phyloP scores from a whole-genome alignment of 2,329 filamentous ascomycete species.

The Alternaria dauci region DNA sequence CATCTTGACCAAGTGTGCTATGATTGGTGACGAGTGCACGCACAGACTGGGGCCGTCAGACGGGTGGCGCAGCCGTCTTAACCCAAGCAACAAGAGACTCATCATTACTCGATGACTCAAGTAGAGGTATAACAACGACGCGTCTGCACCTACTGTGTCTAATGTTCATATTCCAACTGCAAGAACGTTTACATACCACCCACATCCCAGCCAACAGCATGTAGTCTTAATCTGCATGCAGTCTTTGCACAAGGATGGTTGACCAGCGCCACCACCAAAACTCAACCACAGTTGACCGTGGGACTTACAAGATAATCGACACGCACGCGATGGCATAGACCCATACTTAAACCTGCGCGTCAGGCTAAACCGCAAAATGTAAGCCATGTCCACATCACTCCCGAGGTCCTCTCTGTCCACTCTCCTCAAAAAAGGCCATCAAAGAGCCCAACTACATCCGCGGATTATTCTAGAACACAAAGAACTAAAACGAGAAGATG shows the following conservation, averaged over 20 bases:
- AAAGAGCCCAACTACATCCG: background rate
- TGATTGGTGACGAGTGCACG: background rate
- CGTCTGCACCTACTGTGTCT: background rate
- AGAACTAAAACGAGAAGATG: background rate
- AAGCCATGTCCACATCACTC: background rate
- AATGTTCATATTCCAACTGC: background rate
- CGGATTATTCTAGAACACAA: background rate
- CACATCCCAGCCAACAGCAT: background rate
- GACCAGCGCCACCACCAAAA: background rate
- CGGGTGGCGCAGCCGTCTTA: background rate
- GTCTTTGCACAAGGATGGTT: background rate
- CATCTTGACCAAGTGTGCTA: background rate
- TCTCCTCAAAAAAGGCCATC: background rate
- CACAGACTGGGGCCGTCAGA: constrained; percentile 10
- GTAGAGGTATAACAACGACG: background rate
- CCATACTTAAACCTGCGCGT: background rate
- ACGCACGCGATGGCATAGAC: background rate
- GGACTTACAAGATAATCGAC: background rate
- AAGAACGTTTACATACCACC: background rate
- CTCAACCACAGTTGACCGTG: background rate
- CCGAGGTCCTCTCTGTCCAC: background rate
- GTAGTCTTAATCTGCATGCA: background rate
- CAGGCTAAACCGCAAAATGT: background rate
- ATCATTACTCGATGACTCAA: constrained; percentile 8
- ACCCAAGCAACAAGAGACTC: background rate